phyloP scores from a whole-genome alignment of 2,329 filamentous ascomycete genomes.

The Knufia fluminis region DNA sequence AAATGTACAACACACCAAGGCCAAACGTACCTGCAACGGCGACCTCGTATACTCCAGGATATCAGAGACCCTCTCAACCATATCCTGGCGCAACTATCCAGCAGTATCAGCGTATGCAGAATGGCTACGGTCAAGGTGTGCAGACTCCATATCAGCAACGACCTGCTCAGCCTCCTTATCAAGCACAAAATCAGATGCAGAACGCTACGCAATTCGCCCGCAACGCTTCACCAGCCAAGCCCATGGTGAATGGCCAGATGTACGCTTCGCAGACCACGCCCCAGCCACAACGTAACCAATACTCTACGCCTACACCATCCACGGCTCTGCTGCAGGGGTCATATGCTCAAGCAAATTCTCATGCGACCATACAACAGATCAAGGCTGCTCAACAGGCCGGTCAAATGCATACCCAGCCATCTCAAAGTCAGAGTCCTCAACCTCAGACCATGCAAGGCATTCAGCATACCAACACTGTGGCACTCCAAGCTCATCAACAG shows the following conservation, averaged over 20 bases:
- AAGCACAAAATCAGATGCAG: slow-evolving; percentile 24
- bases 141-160: slow-evolving; percentile 20
- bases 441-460: slow-evolving; percentile 3
- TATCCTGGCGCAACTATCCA: slow-evolving; percentile 28
- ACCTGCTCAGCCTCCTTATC: slow-evolving; percentile 24
- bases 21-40: slow-evolving; percentile 29
- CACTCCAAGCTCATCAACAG: neutral
- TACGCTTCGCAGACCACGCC: slow-evolving; percentile 2
- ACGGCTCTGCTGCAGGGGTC: neutral
- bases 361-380: slow-evolving; percentile 9
- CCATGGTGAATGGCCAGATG: slow-evolving; percentile 17
- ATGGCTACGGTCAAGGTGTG: slow-evolving; percentile 25
- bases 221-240: slow-evolving; percentile 19
- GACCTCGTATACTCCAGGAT: slow-evolving; percentile 29
- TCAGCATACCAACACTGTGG: neutral
- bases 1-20: slow-evolving; percentile 25
- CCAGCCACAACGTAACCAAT: slow-evolving; percentile 5
- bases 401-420: neutral
- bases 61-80: slow-evolving; percentile 25
- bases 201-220: slow-evolving; percentile 6
- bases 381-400: slow-evolving; percentile 1
- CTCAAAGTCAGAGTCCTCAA: slow-evolving; percentile 8
- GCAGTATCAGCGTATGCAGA: slow-evolving; percentile 34
- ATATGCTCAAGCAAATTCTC: slow-evolving; percentile 5
- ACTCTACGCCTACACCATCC: neutral